Evolutionary conservation across 2,329 filamentous ascomycete species (phyloP).

Genomic region (Colletotrichum sublineola): DNA sequence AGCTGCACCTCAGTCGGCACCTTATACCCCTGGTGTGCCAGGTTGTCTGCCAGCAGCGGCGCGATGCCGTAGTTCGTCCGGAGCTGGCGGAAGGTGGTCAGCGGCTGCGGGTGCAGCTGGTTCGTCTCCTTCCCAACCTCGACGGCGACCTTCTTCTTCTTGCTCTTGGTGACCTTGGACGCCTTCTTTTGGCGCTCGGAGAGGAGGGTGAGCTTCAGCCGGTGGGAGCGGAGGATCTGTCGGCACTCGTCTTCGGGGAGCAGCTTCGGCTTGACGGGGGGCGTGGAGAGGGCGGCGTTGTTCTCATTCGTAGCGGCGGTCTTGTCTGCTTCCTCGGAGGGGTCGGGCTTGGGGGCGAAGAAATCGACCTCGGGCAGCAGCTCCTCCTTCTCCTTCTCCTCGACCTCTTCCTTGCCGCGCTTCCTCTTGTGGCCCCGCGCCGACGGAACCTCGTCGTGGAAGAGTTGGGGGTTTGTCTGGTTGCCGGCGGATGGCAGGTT

Average conservation of each 20-base stretch:
- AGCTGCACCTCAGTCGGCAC: slow-evolving; percentile 95
- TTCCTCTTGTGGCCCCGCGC: slow-evolving; percentile 68
- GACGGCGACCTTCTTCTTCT: slow-evolving; percentile 59
- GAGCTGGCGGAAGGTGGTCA: slow-evolving; percentile 82
- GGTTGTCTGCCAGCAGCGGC: slow-evolving; percentile 79
- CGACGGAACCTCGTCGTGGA: slow-evolving; percentile 66
- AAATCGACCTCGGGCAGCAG: slow-evolving; percentile 68
- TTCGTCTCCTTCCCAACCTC: slow-evolving; percentile 68
- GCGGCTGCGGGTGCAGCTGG: slow-evolving; percentile 81
- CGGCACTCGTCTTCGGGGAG: slow-evolving; percentile 80
- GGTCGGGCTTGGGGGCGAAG: slow-evolving; percentile 64
- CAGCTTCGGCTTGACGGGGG: slow-evolving; percentile 51
- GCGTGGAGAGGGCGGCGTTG: slow-evolving; percentile 44
- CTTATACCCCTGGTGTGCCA: slow-evolving; percentile 85
- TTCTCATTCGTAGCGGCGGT: slow-evolving; percentile 43
- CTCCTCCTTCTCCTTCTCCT: slow-evolving; percentile 49
- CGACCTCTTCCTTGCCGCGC: slow-evolving; percentile 53
- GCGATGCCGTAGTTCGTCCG: slow-evolving; percentile 80
- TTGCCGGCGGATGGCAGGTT: slow-evolving; percentile 75
- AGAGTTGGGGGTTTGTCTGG: slow-evolving; percentile 77
- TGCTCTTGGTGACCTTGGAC: slow-evolving; percentile 66
- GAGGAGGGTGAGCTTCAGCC: slow-evolving; percentile 87
- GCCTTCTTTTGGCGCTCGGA: slow-evolving; percentile 61
- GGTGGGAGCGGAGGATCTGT: slow-evolving; percentile 81
- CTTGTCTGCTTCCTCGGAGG: slow-evolving; percentile 39